These are phyloP conservation scores for Chrysopogon serrulatus DNA, from an alignment of 176 grass and related monocot genomes.

Conservation along the genomic window DNA sequence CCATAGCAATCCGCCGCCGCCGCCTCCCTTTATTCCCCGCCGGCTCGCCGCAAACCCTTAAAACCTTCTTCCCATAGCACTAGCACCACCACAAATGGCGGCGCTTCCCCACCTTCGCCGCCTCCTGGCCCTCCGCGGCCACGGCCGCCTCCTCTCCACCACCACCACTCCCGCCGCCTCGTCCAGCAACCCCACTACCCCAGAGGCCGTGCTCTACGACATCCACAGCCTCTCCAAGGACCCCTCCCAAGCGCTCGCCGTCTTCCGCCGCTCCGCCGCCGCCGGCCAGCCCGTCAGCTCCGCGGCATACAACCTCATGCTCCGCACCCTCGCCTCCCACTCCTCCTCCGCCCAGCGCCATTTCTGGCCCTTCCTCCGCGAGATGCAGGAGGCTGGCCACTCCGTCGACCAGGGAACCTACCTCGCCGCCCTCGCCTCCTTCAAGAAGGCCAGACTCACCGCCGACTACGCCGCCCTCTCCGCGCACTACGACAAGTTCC, in stretches of 20 bases:
- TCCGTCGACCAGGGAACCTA: slow-evolving; percentile 77
- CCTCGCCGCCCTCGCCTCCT: slow-evolving; percentile 55
- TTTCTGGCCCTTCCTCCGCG: slow-evolving; percentile 80
- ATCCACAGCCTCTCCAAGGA: slow-evolving; percentile 64
- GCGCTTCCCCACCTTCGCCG: slow-evolving; percentile 37
- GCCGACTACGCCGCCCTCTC: slow-evolving; percentile 49
- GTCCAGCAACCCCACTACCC: not conserved
- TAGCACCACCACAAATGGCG: slow-evolving; percentile 15
- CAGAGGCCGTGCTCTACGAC: slow-evolving; percentile 77
- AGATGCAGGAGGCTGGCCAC: slow-evolving; percentile 59
- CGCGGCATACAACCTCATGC: slow-evolving; percentile 84
- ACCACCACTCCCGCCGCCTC: not conserved
- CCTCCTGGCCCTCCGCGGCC: slow-evolving; percentile 5
- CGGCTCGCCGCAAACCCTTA: slow-evolving; percentile 8
- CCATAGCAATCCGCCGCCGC: not conserved
- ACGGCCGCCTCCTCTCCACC: not conserved
- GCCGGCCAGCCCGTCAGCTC: slow-evolving; percentile 37
- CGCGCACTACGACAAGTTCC: slow-evolving; percentile 33
- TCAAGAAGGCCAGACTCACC: slow-evolving; percentile 63
- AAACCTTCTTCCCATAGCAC: no score
- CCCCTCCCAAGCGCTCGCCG: slow-evolving; percentile 51
- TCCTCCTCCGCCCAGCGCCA: slow-evolving; percentile 33
- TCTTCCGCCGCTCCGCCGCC: slow-evolving; percentile 49
- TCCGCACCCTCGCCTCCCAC: slow-evolving; percentile 62
- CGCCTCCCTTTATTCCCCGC: not conserved